Base-by-base conservation (phyloP, 495 filamentous ascomycete species). In the Penicillium taxi region DNA sequence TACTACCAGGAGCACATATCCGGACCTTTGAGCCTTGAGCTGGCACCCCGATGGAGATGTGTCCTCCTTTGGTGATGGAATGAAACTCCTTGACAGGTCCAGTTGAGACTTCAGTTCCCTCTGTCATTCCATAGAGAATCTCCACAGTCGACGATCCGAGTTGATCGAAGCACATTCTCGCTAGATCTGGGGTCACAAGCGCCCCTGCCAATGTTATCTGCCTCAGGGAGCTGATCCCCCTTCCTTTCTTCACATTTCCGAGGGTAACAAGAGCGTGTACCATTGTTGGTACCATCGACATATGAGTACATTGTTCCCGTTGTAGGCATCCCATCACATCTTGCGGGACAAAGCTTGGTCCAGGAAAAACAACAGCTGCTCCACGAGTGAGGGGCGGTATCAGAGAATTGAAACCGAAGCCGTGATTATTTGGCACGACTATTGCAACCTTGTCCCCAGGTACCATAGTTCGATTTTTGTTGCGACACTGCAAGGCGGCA, bases 81-180 rank as follows among this genome's bases (percentile, higher is more conserved):
- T 28, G 31, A 18, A 21, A 6, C 5, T 30, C 12, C 4, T 20
- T 23, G 0, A 41, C 35, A 14, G 36, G 16, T 32, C 52, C 58
- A 13, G 48, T 47, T n/a, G 59, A 44, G 3, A 55, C 42, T 12
- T 53, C 50, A 3, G 55, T 41, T 6, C 56, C 61, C 42, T 69
- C 64, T 4, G 53, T 68, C 65, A 71, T 66, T 3, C 67, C 67
- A 35, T 59, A 69, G 14, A 52, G 50, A 38, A 55, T 53, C 13
- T 54, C 48, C 19, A 52, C 56, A 18, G 42, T 41, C n/a, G 34
- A 42, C 14, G 52, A 51, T 26, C 50, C 57, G 3, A 64, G 44
- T 22, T 50, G 14, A 1, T 45, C 48, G 5, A 40, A 37, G 35
- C 58, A 63, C 1, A 45, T 50, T 15, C 39, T 31, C 9, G 66